phyloP scores from a whole-genome alignment of 2,329 filamentous ascomycete genomes.

The Cadophora malorum region DNA sequence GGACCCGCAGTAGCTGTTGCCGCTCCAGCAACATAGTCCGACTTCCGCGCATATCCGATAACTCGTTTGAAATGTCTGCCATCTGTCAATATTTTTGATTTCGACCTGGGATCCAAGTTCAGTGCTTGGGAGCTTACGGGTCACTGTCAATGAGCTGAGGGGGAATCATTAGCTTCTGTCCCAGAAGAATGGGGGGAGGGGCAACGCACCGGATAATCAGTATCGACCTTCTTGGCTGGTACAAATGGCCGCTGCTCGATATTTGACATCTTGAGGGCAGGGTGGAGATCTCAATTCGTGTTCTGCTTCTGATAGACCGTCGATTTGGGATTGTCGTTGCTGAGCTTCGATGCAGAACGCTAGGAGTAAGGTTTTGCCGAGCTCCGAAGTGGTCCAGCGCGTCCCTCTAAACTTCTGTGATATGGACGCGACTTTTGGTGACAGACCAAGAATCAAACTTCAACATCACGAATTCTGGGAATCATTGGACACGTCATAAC shows the following conservation, averaged over 20 bases:
- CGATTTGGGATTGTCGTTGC: conserved; percentile 30
- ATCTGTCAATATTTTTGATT: conserved; percentile 41
- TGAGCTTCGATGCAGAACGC: conserved; percentile 28
- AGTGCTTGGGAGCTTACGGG: conserved; percentile 71
- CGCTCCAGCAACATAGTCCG: conserved; percentile 79
- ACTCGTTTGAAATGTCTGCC: conserved; percentile 89
- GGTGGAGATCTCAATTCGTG: conserved; percentile 42
- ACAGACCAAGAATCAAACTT: not conserved
- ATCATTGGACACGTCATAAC: conserved; percentile 25
- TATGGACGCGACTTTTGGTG: conserved; percentile 6
- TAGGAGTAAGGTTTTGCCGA: conserved; percentile 24
- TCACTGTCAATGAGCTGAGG: conserved; percentile 96
- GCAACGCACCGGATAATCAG: conserved; percentile 82
- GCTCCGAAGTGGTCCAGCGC: conserved; percentile 17
- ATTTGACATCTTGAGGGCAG: conserved; percentile 46
- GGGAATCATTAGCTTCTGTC: conserved; percentile 44
- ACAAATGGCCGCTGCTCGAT: conserved; percentile 57
- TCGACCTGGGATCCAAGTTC: conserved; percentile 19
- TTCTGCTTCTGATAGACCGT: conserved; percentile 14
- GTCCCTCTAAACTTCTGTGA: not conserved
- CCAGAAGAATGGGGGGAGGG: conserved; percentile 23
- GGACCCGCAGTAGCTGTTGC: conserved; percentile 76
- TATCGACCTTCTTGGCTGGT: conserved; percentile 79
- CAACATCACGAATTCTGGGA: not conserved
- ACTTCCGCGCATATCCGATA: conserved; percentile 81